These are phyloP conservation scores for Gamarada debralockiae DNA, from an alignment of 495 filamentous ascomycete genomes.

Conservation along the genomic window DNA sequence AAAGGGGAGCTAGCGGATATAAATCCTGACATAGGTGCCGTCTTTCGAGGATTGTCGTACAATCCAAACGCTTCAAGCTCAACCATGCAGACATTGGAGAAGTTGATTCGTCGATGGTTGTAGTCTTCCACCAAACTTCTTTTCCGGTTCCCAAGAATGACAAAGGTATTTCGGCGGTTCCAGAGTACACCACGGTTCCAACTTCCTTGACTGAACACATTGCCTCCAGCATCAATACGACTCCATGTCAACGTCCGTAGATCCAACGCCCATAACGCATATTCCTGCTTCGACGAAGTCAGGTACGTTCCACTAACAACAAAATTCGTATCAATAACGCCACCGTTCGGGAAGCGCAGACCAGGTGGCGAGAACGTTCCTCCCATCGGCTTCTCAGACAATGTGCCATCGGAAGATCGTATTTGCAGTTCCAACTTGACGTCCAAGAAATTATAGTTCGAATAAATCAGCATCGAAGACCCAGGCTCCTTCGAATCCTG, in stretches of 20 bases:
- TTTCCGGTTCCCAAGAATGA: slow-evolving; percentile 90
- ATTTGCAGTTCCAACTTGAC: slow-evolving; percentile 95
- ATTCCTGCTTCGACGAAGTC: slow-evolving; percentile 96
- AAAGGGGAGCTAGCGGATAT: slow-evolving; percentile 71
- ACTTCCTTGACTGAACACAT: slow-evolving; percentile 89
- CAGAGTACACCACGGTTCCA: slow-evolving; percentile 96
- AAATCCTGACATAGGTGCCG: slow-evolving; percentile 72
- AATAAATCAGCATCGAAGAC: slow-evolving; percentile 94
- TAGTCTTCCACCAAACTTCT: slow-evolving; percentile 96
- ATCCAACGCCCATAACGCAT: slow-evolving; percentile 94
- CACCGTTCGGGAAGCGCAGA: slow-evolving; percentile 91
- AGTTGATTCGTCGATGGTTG: slow-evolving; percentile 96
- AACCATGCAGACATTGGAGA: slow-evolving; percentile 92
- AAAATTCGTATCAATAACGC: slow-evolving; percentile 89
- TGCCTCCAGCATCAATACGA: slow-evolving; percentile 92
- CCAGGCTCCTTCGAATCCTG: slow-evolving; percentile 55
- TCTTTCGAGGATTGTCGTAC: slow-evolving; percentile 85
- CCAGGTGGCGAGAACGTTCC: slow-evolving; percentile 85
- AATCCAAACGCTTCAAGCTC: slow-evolving; percentile 96
- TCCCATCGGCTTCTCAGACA: slow-evolving; percentile 85
- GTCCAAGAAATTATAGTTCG: slow-evolving; percentile 97
- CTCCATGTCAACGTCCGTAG: slow-evolving; percentile 85
- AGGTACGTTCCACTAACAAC: slow-evolving; percentile 96
- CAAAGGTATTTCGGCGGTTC: slow-evolving; percentile 88
- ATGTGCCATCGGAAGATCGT: slow-evolving; percentile 74